phyloP scores from a whole-genome alignment of 129 eudicot genomes.

The Glebionis coronaria region DNA sequence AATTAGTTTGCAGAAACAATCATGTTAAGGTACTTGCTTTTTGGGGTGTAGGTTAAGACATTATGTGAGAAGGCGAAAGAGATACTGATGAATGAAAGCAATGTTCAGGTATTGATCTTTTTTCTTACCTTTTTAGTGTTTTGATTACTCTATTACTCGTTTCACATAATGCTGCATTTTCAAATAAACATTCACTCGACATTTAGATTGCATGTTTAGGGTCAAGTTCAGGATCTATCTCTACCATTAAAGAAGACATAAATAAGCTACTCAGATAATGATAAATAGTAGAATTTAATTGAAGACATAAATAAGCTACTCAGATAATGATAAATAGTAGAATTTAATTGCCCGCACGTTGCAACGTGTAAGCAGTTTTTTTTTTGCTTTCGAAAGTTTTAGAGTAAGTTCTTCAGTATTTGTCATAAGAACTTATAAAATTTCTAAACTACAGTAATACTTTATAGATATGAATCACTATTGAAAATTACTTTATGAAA shows the following conservation, averaged over 20 bases:
- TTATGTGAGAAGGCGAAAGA: constrained; percentile 93
- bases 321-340: not conserved
- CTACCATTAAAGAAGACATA: not conserved
- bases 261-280: not conserved
- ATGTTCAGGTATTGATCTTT: constrained; percentile 59
- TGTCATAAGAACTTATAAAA: too few relatives aligned
- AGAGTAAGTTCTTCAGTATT: too few relatives aligned
- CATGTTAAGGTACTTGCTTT: constrained; percentile 1
- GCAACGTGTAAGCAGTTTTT: too few relatives aligned
- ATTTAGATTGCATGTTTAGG: too few relatives aligned
- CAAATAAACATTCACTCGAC: too few relatives aligned
- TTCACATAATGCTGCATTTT: not conserved
- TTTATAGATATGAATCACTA: too few relatives aligned
- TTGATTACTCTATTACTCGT: not conserved
- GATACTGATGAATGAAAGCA: constrained; percentile 83
- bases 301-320: constrained; percentile 1
- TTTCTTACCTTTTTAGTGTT: not conserved
- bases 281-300: too few relatives aligned
- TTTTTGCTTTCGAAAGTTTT: too few relatives aligned
- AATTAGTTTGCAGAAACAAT: constrained; percentile 1
- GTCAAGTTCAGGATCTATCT: too few relatives aligned
- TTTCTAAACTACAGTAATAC: too few relatives aligned
- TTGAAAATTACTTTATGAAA: too few relatives aligned
- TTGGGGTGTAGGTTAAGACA: constrained; percentile 51
- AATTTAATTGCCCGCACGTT: too few relatives aligned